Evolutionary conservation across 345 rosid species (phyloP), one percentile per base, ranked within the genome.

Genomic region (Salix caprea): DNA sequence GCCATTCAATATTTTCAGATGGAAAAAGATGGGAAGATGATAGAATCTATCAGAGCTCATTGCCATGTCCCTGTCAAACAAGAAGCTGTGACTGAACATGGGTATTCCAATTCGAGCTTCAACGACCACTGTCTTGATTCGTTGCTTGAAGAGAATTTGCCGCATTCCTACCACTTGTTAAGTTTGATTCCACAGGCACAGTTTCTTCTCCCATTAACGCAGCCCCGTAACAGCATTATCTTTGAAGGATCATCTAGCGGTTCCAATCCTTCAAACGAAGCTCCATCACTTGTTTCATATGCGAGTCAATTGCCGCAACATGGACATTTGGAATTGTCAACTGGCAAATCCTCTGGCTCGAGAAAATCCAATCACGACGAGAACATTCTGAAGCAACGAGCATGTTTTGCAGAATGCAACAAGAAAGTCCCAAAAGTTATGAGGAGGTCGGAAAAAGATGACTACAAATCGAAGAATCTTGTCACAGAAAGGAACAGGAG

Each of bases 401-500:
- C 66, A 26, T 69, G 77, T 65, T 71, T 74, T 67, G 69, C 70
- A 67, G 78, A 65, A 71, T 12, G 64, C 14, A 74, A 76, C 42
- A 77, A 46, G 18, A 74, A 77, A 42, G 76, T 62, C 42, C 67
- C 37, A 5, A 80, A 75, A 74, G 82, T 58, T 81, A 65, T 50
- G 32, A 83, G 78, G 77, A 79, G 65, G 60, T 62, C 65, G 16
- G 88, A 70, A 37, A 85, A 78, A 69, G 87, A 83, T n/a, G 50
- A 77, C 19, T 82, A 48, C 76, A 81, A 81, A 21, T 88, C 98
- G 0, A 93, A 92, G 91, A 91, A 96, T 87, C 93, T 93, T 83
- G 61, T 86, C 54, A 81, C 91, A 1, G 98, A 96, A 82, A 90
- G 98, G 79, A 93, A 86, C 15, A 87, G 99, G 77, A 91, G 98